These are phyloP conservation scores for Kurtzmaniella fragi DNA, from an alignment of 805 yeast species.

Conservation along the genomic window DNA sequence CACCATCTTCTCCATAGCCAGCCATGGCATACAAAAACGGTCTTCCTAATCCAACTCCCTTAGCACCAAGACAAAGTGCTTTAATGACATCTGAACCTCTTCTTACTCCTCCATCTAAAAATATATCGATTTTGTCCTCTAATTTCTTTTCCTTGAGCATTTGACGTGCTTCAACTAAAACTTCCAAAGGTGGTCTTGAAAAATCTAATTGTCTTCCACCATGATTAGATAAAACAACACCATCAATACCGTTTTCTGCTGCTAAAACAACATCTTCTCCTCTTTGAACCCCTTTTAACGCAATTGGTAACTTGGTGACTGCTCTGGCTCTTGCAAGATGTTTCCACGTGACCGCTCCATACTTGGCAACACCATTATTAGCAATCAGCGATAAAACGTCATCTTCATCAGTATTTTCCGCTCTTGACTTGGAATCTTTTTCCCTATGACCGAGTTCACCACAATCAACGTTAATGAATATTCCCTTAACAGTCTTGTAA, in stretches of 20 bases:
- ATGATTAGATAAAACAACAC: conserved; percentile 82
- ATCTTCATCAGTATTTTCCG: conserved; percentile 16
- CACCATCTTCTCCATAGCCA: conserved; percentile 62
- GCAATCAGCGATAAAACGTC: background rate
- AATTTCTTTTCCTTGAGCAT: conserved; percentile 41
- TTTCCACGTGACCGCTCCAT: conserved; percentile 24
- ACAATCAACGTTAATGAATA: conserved; percentile 53
- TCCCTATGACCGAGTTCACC: conserved; percentile 52
- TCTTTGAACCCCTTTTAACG: conserved; percentile 79
- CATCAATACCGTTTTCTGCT: conserved; percentile 64
- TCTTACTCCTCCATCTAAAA: conserved; percentile 65
- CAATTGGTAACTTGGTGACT: conserved; percentile 41
- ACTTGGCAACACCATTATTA: background rate
- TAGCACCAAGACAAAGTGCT: conserved; percentile 66
- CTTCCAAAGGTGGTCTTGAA: conserved; percentile 72
- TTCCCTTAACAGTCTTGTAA: conserved; percentile 38
- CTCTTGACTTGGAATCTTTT: conserved; percentile 42
- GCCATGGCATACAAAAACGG: conserved; percentile 62
- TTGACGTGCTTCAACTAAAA: conserved; percentile 66
- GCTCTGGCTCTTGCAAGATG: conserved; percentile 19
- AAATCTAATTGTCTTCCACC: conserved; percentile 89
- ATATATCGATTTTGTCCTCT: conserved; percentile 47
- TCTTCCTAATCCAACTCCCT: conserved; percentile 67
- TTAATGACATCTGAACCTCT: conserved; percentile 65
- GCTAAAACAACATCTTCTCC: conserved; percentile 75